Evolutionary conservation across 1,284 basidiomycete species (phyloP).

Genomic region (Neonothopanus nambi): DNA sequence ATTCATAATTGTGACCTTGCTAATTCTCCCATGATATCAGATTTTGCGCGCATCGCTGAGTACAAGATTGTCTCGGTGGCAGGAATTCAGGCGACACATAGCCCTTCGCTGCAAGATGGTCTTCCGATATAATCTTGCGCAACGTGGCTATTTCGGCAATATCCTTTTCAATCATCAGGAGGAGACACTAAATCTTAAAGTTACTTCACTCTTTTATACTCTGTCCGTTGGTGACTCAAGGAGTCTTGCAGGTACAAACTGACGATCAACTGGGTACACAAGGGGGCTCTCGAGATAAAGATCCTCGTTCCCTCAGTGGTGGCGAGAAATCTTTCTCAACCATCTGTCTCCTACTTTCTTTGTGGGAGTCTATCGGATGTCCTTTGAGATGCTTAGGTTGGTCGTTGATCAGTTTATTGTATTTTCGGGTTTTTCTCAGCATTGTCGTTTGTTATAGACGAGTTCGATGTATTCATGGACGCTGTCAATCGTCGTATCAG

Average conservation of each 20-base stretch:
- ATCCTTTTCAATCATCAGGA: conserved; percentile 82
- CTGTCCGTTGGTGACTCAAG: neutral
- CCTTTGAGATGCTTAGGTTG: conserved; percentile 91
- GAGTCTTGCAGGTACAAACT: conserved; percentile 64
- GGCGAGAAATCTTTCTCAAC: conserved; percentile 98
- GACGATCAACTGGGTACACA: conserved; percentile 73
- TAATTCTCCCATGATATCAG: conserved; percentile 33
- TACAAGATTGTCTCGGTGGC: conserved; percentile 76
- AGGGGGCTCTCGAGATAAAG: conserved; percentile 61
- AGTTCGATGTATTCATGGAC: conserved; percentile 97
- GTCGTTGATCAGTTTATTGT: conserved; percentile 29
- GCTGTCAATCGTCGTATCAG: conserved; percentile 89
- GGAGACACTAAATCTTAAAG: conserved; percentile 70
- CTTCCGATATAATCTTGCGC: conserved; percentile 81
- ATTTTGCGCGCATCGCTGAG: conserved; percentile 63
- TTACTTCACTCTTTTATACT: conserved; percentile 29
- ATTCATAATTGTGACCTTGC: neutral
- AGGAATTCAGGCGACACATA: conserved; percentile 84
- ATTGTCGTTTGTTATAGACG: conserved; percentile 46
- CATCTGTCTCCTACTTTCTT: conserved; percentile 86
- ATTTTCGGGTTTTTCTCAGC: neutral
- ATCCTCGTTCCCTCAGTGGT: conserved; percentile 83
- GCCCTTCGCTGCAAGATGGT: conserved; percentile 82
- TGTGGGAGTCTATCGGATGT: conserved; percentile 96
- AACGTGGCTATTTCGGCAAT: conserved; percentile 86